These are phyloP conservation scores for Alternaria atra DNA, from an alignment of 2,329 filamentous ascomycete genomes.

Conservation along the genomic window DNA sequence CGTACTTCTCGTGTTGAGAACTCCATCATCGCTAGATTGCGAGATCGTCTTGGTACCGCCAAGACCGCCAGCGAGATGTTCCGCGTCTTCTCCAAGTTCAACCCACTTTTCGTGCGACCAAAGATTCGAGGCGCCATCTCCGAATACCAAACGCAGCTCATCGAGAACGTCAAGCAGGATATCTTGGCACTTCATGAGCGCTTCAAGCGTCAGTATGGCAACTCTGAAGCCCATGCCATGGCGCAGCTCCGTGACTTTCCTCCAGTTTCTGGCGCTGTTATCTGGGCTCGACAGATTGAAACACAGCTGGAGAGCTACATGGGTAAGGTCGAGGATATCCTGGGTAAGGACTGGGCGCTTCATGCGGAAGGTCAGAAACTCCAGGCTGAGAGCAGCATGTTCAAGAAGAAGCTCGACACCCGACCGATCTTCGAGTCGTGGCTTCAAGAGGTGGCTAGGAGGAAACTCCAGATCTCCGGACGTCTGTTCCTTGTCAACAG, in stretches of 20 bases:
- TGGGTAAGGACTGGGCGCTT: conserved; percentile 92
- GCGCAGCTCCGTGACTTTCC: conserved; percentile 94
- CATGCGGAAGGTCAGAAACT: conserved; percentile 96
- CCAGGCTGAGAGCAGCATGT: conserved; percentile 88
- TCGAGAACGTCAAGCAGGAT: conserved; percentile 97
- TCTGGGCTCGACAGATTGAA: conserved; percentile 97
- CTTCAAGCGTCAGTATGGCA: conserved; percentile 98
- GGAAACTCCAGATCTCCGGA: conserved; percentile 90
- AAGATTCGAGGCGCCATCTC: conserved; percentile 98
- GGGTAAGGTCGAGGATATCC: conserved; percentile 98
- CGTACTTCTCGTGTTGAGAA: conserved; percentile 97
- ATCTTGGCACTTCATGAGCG: conserved; percentile 93
- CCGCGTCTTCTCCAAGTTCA: conserved; percentile 99
- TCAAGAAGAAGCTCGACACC: conserved; percentile 95
- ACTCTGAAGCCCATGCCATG: conserved; percentile 98
- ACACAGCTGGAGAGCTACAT: conserved; percentile 95
- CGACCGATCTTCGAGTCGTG: conserved; percentile 94
- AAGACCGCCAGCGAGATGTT: conserved; percentile 99
- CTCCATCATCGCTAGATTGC: conserved; percentile 93
- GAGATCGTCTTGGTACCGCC: conserved; percentile 91
- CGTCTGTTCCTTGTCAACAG: conserved; percentile 89
- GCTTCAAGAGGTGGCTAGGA: conserved; percentile 86
- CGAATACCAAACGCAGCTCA: conserved; percentile 97
- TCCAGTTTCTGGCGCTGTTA: conserved; percentile 94
- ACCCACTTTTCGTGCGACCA: conserved; percentile 96